Percentiles rank a stretch among this genome's conserved stretches.
These are phyloP conservation scores for Populus trichocarpa DNA, from an alignment of 441 rosid genomes.

Conservation along the genomic window DNA sequence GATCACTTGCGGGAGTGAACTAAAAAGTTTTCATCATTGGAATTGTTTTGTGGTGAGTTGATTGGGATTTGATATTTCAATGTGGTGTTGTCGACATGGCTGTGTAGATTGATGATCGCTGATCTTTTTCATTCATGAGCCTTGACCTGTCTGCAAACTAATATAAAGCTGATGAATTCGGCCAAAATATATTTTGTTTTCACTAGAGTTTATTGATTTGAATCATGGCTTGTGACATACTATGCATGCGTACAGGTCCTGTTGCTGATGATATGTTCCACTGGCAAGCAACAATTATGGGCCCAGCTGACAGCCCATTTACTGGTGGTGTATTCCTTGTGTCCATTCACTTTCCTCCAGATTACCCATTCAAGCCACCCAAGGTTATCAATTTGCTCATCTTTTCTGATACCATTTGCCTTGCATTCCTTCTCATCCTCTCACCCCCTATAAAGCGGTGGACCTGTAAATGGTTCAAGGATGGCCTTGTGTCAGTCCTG, in stretches of 20 bases:
- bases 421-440: neutral
- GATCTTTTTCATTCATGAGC: neutral
- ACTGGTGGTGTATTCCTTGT: conserved; percentile 80
- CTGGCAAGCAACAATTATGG: conserved; percentile 59
- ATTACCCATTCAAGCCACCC: conserved; percentile 89
- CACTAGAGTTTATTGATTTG: neutral
- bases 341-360: too few species aligned
- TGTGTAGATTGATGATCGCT: neutral
- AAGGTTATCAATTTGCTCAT: conserved; percentile 37
- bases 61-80: neutral
- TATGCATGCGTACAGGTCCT: conserved; percentile 46
- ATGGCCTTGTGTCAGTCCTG: neutral
- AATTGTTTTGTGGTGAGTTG: neutral
- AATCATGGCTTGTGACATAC: neutral
- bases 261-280: conserved; percentile 52
- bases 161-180: neutral
- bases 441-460: neutral
- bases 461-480: neutral
- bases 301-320: conserved; percentile 84
- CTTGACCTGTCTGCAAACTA: neutral
- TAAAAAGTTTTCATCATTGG: neutral
- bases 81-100: neutral
- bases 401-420: neutral
- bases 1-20: neutral
- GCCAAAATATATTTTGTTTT: conserved; percentile 1